phyloP scores from a whole-genome alignment of 192 early-diverging fungal species.

The Pilaira anomala region DNA sequence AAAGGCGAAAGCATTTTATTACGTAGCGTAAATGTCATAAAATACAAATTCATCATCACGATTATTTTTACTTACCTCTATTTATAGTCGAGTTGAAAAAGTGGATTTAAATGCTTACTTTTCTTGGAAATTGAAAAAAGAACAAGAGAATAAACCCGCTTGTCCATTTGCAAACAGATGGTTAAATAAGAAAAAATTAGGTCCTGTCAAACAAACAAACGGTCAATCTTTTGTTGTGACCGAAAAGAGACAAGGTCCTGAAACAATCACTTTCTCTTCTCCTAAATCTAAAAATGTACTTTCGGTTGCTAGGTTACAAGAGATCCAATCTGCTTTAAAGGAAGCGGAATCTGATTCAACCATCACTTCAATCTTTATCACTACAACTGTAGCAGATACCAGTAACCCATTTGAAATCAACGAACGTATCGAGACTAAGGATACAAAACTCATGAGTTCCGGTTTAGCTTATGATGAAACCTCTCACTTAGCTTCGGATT shows the following conservation, averaged over 20 bases:
- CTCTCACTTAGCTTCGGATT: neutral
- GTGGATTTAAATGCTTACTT: conserved; percentile 45
- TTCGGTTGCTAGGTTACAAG: conserved; percentile 33
- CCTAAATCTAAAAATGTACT: conserved; percentile 41
- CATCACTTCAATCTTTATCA: conserved; percentile 37
- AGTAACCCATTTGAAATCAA: conserved; percentile 24
- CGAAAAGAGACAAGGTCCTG: conserved; percentile 29
- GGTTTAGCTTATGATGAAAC: conserved; percentile 37
- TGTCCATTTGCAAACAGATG: conserved; percentile 56
- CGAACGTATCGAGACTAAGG: conserved; percentile 37
- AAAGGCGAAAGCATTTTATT: conserved; percentile 51
- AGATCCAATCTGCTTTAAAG: conserved; percentile 26
- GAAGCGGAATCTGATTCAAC: conserved; percentile 11
- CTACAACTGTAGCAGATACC: conserved; percentile 29
- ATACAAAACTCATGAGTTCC: conserved; percentile 40
- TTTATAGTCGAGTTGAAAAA: conserved; percentile 38
- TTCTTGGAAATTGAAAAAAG: conserved; percentile 42
- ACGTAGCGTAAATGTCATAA: conserved; percentile 32
- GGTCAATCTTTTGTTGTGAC: conserved; percentile 12
- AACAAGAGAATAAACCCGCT: conserved; percentile 36
- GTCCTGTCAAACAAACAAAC: too few species aligned
- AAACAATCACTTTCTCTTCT: conserved; percentile 36
- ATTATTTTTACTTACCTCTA: neutral
- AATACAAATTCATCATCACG: neutral
- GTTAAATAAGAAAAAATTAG: conserved; percentile 38